Base-by-base conservation (phyloP, 352 stramenopile genomes). In the Pythium scleroteichum region DNA sequence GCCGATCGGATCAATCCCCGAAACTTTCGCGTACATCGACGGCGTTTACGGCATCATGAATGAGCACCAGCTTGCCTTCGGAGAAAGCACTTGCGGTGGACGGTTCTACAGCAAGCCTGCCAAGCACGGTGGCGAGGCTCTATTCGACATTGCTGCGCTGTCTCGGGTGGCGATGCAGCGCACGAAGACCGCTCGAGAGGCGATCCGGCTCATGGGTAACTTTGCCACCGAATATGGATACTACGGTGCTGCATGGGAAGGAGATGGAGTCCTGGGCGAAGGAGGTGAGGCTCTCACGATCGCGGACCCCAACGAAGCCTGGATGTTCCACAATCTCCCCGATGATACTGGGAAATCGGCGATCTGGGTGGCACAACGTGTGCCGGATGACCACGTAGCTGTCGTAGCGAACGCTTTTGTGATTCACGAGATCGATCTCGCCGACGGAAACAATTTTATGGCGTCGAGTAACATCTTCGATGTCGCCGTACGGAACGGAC, bases 281-380 rank as follows among this genome's bases (percentile, higher is more conserved):
- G 90, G 77, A 29, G 89, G 84, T 12, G 94, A 98, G 74, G 84
- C 85, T 26, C 82, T 98, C n/a, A 95, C 79, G 3, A 85, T 98
- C 17, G 88, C 80, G 3, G 95, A 98, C 68, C 71, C 83, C 3
- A 77, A 76, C 14, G 92, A 98, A 55, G 90, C 79, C 26, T 98
- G 94, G 94, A 89, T 98, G 49, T 98, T 98, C 68, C 95, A 98
- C 69, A 96, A 98, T 44, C 58, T 98, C 35, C 87, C 93, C 0
- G 94, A 98, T 58, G 90, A 97, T 57, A 98, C 92, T 13, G 89
- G 91, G 12, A 85, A 79, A 52, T 94, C 79, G 19, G 94, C 94
- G 4, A 77, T 98, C 50, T 98, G 94, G 94, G 94, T 82, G n/a
- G 95, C 95, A 14, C 90, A 98, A 76, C 85, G 88, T 20, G 83